These are phyloP conservation scores for Cryptococcus amylolentus DNA, from an alignment of 1,284 basidiomycete species.

Conservation along the genomic window DNA sequence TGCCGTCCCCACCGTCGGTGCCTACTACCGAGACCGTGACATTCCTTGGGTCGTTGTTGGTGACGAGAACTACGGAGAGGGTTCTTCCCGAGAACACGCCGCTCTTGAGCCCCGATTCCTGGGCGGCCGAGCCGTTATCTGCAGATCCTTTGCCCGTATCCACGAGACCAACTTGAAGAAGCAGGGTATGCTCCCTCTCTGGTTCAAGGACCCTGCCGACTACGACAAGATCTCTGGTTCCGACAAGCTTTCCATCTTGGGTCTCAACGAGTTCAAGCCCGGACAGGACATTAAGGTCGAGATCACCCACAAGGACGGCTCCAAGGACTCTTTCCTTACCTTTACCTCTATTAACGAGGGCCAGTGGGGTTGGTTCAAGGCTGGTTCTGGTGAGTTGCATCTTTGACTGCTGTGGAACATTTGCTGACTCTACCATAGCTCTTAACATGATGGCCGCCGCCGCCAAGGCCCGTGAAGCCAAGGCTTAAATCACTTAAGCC, in stretches of 20 bases:
- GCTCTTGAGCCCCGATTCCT: conserved; percentile 97
- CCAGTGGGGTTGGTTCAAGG: conserved; percentile 93
- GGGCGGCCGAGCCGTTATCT: conserved; percentile 91
- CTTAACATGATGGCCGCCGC: conserved; percentile 47
- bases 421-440: conserved; percentile 16
- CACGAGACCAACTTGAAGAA: conserved; percentile 95
- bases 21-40: conserved; percentile 81
- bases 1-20: conserved; percentile 77
- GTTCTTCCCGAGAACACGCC: conserved; percentile 96
- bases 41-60: conserved; percentile 93
- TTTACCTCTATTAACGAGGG: conserved; percentile 55
- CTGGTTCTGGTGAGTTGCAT: conserved; percentile 60
- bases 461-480: conserved; percentile 24
- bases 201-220: conserved; percentile 80
- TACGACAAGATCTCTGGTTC: conserved; percentile 82
- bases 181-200: conserved; percentile 75
- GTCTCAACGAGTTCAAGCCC: conserved; percentile 75
- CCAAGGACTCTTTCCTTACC: conserved; percentile 58
- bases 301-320: conserved; percentile 77
- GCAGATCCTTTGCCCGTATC: conserved; percentile 92
- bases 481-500: conserved; percentile 2
- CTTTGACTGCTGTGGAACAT: not conserved
- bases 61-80: conserved; percentile 97
- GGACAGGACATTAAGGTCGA: conserved; percentile 81
- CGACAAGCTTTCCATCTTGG: conserved; percentile 80